phyloP scores from a whole-genome alignment of 306 rosid genomes.

The Adenanthera pavonina region DNA sequence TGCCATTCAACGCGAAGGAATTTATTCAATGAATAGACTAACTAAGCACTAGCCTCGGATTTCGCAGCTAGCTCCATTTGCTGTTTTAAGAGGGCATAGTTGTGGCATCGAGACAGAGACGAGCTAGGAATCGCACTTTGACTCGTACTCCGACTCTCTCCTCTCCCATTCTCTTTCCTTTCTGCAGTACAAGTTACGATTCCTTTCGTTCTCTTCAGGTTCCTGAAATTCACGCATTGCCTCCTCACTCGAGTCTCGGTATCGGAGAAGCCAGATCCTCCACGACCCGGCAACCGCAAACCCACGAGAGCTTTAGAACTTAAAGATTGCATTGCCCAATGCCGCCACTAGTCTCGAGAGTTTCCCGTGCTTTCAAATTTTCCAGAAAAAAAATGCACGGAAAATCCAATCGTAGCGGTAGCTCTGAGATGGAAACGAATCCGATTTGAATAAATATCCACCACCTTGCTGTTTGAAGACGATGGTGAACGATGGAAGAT shows the following conservation, averaged over 20 bases:
- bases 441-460: background rate
- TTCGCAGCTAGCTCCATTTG: conserved; percentile 90
- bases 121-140: conserved; percentile 47
- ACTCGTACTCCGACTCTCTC: conserved; percentile 48
- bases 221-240: conserved; percentile 31
- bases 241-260: conserved; percentile 34
- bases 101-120: conserved; percentile 71
- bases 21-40: background rate
- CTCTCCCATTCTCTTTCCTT: conserved; percentile 48
- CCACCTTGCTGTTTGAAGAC: no score
- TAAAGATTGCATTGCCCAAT: conserved; percentile 65
- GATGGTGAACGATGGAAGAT: no score
- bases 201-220: conserved; percentile 33
- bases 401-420: background rate
- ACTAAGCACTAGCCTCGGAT: conserved; percentile 65
- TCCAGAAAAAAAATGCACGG: background rate
- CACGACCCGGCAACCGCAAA: conserved; percentile 39
- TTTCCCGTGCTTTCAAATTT: conserved; percentile 7
- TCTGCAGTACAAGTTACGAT: conserved; percentile 60
- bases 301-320: conserved; percentile 53
- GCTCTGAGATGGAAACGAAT: background rate
- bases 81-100: conserved; percentile 83
- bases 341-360: background rate
- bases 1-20: background rate
- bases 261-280: background rate